Conservation (phyloP, 2,329 filamentous ascomycete species). For the Phaeomoniella chlamydospora region DNA sequence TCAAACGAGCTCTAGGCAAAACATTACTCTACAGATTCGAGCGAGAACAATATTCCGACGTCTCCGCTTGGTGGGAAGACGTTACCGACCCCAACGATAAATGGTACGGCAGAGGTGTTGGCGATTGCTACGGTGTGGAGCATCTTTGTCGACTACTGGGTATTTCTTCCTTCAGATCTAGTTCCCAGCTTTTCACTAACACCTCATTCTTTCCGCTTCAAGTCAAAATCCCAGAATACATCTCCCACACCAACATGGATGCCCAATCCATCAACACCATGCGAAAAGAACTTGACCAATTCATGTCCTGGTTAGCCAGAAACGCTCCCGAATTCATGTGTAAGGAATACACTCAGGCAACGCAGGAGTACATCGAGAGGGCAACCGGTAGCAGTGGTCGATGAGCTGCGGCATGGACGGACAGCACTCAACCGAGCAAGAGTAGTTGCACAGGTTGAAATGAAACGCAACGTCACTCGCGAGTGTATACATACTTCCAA, state of each 20-base stretch:
- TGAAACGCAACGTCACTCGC: too few relatives aligned
- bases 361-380: conserved; percentile 1
- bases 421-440: too few relatives aligned
- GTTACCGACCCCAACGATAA: conserved; percentile 25
- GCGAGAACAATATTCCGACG: conserved; percentile 58
- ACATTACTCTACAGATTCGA: conserved; percentile 92
- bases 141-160: conserved; percentile 81
- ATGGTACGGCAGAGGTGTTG: conserved; percentile 54
- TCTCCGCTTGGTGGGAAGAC: conserved; percentile 1
- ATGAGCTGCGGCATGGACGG: too few relatives aligned
- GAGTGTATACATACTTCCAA: too few relatives aligned
- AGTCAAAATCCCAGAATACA: conserved; percentile 85
- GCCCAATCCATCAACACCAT: conserved; percentile 76
- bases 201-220: conserved; percentile 4
- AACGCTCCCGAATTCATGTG: conserved; percentile 63
- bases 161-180: conserved; percentile 31
- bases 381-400: background rate
- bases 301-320: conserved; percentile 72
- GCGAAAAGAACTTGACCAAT: conserved; percentile 74
- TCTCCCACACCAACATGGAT: conserved; percentile 98
- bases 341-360: conserved; percentile 18
- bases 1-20: conserved; percentile 76
- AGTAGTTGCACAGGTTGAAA: too few relatives aligned
- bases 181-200: background rate
- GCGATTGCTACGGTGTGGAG: conserved; percentile 83